Conservation (phyloP, 306 rosid genomes). For the Fragaria ananassa region DNA sequence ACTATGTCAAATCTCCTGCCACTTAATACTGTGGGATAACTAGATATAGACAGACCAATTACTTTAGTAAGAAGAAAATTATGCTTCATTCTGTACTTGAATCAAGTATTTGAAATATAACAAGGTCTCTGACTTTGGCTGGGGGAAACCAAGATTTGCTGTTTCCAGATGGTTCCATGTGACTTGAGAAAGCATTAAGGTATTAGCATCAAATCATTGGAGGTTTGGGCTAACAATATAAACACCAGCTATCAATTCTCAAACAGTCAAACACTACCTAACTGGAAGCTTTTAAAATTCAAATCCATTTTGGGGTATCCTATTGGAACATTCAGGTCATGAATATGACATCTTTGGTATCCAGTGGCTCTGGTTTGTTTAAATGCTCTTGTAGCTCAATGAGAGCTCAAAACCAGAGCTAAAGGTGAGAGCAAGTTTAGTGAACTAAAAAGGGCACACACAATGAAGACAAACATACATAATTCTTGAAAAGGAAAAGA, state of each 20-base stretch:
- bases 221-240: background rate
- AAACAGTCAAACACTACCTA: background rate
- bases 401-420: background rate
- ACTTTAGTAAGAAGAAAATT: background rate
- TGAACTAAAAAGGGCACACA: background rate
- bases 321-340: background rate
- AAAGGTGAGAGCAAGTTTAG: background rate
- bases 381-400: background rate
- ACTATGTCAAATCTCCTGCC: background rate
- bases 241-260: background rate
- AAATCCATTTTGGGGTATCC: background rate
- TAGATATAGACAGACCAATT: background rate
- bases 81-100: background rate
- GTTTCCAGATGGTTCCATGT: constrained; percentile 21
- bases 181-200: background rate
- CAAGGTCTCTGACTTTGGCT: background rate
- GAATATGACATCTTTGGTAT: background rate
- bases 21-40: background rate
- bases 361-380: background rate
- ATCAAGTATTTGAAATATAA: background rate
- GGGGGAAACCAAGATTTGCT: background rate
- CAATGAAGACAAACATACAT: constrained; percentile 1
- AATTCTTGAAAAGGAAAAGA: background rate
- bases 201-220: background rate
- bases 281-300: background rate